Conservation (phyloP, 208 protist species). For the Wallacemonas rigidus region DNA sequence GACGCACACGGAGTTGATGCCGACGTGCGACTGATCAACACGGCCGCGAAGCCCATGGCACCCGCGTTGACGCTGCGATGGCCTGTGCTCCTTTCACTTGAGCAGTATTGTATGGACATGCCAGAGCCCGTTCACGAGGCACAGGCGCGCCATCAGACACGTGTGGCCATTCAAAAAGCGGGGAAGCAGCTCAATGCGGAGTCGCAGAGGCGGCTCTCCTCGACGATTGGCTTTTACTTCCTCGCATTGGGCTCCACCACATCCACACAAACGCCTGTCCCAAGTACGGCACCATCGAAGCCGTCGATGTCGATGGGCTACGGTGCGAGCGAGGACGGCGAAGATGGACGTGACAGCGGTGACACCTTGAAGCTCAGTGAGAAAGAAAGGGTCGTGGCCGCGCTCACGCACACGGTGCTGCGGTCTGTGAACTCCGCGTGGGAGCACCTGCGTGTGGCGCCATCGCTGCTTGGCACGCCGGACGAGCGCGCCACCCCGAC, state of each 20-base stretch:
- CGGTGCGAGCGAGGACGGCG: conserved; percentile 8
- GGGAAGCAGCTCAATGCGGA: conserved; percentile 8
- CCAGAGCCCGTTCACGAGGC: conserved; percentile 20
- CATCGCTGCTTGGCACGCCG: no score
- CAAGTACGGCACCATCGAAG: not conserved
- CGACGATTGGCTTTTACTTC: conserved; percentile 18
- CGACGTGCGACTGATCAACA: not conserved
- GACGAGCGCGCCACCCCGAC: conserved; percentile 13
- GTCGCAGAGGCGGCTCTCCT: not conserved
- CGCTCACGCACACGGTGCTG: conserved; percentile 30
- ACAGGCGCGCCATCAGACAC: not conserved
- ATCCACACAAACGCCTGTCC: not conserved
- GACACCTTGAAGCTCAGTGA: not conserved
- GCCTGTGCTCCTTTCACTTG: conserved; percentile 35
- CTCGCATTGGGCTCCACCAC: not conserved
- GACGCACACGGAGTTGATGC: conserved; percentile 19
- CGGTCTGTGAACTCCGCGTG: conserved; percentile 38
- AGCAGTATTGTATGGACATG: conserved; percentile 40
- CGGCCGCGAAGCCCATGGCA: not conserved
- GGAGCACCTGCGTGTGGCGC: conserved; percentile 20
- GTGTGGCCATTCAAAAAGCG: conserved; percentile 1
- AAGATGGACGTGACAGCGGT: conserved; percentile 4
- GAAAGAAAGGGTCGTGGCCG: conserved; percentile 8
- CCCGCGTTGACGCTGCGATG: conserved; percentile 23
- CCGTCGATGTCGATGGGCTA: conserved; percentile 16